phyloP scores from a whole-genome alignment of 148 eudicot species.

The Rhododendron ovatum region DNA sequence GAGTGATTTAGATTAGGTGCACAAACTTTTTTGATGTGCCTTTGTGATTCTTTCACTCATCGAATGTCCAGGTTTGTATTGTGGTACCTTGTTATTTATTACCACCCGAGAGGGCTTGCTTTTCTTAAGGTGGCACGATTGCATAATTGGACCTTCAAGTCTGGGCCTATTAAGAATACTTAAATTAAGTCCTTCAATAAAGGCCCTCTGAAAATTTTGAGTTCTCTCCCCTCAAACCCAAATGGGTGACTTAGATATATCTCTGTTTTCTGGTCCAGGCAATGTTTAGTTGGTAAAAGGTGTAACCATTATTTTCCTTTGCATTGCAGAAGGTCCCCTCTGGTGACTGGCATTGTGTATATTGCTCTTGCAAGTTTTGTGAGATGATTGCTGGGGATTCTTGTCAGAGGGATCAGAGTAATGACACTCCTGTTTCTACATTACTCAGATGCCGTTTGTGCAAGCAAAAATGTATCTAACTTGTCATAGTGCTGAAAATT shows the following conservation, averaged over 20 bases:
- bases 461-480: conserved; percentile 64
- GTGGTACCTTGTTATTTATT: neutral
- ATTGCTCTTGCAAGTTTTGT: conserved; percentile 87
- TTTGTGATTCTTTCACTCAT: neutral
- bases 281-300: neutral
- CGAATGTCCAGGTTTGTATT: neutral
- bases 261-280: neutral
- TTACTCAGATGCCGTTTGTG: conserved; percentile 64
- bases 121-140: neutral
- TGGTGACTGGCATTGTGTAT: conserved; percentile 85
- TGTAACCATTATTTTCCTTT: neutral
- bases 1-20: neutral
- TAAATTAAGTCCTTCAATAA: too few relatives aligned
- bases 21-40: neutral
- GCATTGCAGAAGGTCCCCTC: conserved; percentile 63
- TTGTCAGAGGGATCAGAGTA: conserved; percentile 25
- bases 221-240: neutral
- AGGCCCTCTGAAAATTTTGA: neutral
- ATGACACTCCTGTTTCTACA: conserved; percentile 20
- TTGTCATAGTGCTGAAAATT: neutral
- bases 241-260: neutral
- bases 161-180: neutral
- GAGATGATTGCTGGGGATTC: conserved; percentile 34
- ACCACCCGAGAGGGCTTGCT: neutral
- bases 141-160: neutral